Percentiles rank a stretch among this genome's conserved stretches.
Conservation (phyloP, 805 yeast genomes). For the Wickerhamomyces chaumierensis region DNA sequence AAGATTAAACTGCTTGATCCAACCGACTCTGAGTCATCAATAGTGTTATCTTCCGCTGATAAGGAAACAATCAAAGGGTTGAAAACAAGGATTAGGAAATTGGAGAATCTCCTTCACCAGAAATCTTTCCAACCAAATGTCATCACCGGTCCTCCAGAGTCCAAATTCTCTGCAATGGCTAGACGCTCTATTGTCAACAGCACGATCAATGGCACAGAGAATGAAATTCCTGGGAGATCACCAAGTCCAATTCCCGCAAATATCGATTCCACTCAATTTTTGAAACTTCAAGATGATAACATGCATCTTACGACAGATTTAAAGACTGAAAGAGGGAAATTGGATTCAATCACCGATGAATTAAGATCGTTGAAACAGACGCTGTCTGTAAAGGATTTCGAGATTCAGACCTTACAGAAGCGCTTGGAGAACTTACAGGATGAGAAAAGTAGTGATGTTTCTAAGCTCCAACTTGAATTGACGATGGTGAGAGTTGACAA, state of each 20-base stretch:
- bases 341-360: constrained; percentile 9
- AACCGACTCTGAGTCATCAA: background rate
- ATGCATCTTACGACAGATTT: constrained; percentile 4
- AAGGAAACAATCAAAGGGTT: constrained; percentile 45
- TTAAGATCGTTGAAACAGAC: constrained; percentile 8
- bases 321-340: constrained; percentile 5
- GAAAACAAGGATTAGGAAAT: constrained; percentile 58
- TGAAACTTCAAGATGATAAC: constrained; percentile 8
- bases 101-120: constrained; percentile 71
- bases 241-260: constrained; percentile 3
- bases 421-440: constrained; percentile 7
- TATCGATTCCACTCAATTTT: constrained; percentile 2
- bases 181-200: constrained; percentile 4
- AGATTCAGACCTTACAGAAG: constrained; percentile 2
- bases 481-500: constrained; percentile 12
- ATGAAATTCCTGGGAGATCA: background rate
- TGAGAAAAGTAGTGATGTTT: constrained; percentile 1
- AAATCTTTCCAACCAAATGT: constrained; percentile 48
- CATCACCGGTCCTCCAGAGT: constrained; percentile 26
- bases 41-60: constrained; percentile 3
- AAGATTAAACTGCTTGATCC: constrained; percentile 4
- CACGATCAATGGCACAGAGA: background rate
- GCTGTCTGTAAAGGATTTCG: constrained; percentile 8
- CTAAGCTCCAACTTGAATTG: constrained; percentile 6
- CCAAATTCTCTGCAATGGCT: constrained; percentile 5